A percentile compares a stretch with the other conserved stretches of the same genome.
Evolutionary conservation across 2,329 filamentous ascomycete species (phyloP).

Genomic region (Trichophyton simii): DNA sequence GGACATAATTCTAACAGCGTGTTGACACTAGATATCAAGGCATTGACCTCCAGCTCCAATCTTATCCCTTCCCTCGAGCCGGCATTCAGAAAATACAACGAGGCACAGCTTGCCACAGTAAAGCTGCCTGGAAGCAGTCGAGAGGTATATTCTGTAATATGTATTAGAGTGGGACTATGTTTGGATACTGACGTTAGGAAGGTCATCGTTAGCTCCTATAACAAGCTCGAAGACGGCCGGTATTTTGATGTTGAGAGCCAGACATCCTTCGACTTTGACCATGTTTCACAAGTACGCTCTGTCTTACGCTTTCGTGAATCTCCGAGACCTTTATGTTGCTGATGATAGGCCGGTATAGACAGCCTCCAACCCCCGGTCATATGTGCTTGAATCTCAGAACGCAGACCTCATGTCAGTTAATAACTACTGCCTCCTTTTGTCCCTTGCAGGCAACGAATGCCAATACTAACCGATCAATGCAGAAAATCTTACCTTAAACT

Average conservation of each 20-base stretch:
- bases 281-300: constrained; percentile 54
- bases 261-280: constrained; percentile 80
- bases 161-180: neutral
- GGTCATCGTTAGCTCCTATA: constrained; percentile 69
- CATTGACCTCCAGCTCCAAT: constrained; percentile 57
- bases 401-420: constrained; percentile 36
- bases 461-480: constrained; percentile 6
- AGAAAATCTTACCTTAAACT: constrained; percentile 77
- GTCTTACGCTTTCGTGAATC: constrained; percentile 8
- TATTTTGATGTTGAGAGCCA: constrained; percentile 87
- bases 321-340: neutral
- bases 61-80: constrained; percentile 62
- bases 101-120: constrained; percentile 78
- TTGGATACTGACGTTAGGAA: neutral
- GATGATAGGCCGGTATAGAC: constrained; percentile 41
- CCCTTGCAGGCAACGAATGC: neutral
- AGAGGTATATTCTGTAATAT: constrained; percentile 41
- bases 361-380: constrained; percentile 68
- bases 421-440: neutral
- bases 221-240: constrained; percentile 62
- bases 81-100: constrained; percentile 89
- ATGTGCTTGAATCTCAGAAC: constrained; percentile 64
- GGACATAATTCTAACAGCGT: neutral
- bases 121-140: constrained; percentile 81
- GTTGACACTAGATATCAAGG: constrained; percentile 63